phyloP scores from a whole-genome alignment of 1,139 yeast genomes.

The Geotrichum candidum region DNA sequence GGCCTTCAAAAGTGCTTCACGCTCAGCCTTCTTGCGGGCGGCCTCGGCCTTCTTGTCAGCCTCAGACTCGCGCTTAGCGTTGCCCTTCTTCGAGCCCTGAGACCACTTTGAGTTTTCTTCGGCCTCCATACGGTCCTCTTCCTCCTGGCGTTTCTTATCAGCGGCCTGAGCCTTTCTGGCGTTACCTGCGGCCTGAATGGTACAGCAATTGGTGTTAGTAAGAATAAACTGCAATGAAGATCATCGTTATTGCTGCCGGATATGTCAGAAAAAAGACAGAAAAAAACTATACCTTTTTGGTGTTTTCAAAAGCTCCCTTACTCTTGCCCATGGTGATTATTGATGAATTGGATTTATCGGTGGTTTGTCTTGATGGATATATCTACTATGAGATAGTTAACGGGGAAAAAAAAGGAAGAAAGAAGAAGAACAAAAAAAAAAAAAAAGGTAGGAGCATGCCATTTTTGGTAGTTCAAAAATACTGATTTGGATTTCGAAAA shows the following conservation, averaged over 20 bases:
- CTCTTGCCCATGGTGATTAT: slow-evolving; percentile 48
- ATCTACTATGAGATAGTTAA: background rate
- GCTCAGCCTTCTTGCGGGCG: slow-evolving; percentile 39
- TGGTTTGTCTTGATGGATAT: background rate
- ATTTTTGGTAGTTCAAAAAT: background rate
- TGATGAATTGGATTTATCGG: background rate
- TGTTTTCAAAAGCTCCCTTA: slow-evolving; percentile 47
- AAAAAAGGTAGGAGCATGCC: background rate
- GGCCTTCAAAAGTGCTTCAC: slow-evolving; percentile 45
- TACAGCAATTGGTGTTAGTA: background rate
- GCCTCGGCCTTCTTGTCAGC: slow-evolving; percentile 39
- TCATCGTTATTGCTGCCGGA: background rate
- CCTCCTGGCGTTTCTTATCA: slow-evolving; percentile 53
- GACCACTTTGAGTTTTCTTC: slow-evolving; percentile 65
- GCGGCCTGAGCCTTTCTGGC: slow-evolving; percentile 68
- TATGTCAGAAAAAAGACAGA: background rate
- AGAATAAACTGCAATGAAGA: background rate
- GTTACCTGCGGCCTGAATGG: slow-evolving; percentile 53
- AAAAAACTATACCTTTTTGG: slow-evolving; percentile 40
- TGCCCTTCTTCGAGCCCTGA: slow-evolving; percentile 64
- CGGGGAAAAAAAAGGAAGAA: background rate
- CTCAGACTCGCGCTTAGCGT: slow-evolving; percentile 58
- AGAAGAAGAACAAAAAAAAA: background rate
- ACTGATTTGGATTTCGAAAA: background rate
- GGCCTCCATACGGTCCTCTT: slow-evolving; percentile 43